Evolutionary conservation across 2,329 filamentous ascomycete species (phyloP).

Genomic region (Verticillium tricorpus): DNA sequence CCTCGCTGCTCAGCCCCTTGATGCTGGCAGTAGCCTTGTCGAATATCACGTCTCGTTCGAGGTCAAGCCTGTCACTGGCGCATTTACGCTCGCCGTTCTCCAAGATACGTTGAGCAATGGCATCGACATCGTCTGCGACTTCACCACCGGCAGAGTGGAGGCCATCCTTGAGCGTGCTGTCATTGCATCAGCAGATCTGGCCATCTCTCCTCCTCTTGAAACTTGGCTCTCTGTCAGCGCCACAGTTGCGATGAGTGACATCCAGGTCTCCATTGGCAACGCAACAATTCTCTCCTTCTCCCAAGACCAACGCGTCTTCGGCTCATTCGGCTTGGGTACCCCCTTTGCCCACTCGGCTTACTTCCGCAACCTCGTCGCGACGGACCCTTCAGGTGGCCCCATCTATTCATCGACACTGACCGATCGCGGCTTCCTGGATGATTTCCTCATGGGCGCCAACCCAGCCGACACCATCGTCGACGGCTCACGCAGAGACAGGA

Average conservation of each 20-base stretch:
- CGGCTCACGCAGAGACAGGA: slow-evolving; percentile 29
- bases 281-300: slow-evolving; percentile 17
- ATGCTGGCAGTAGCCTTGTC: slow-evolving; percentile 8
- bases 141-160: slow-evolving; percentile 12
- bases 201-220: neutral
- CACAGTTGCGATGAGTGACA: slow-evolving; percentile 14
- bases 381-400: slow-evolving; percentile 4
- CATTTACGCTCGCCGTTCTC: slow-evolving; percentile 24
- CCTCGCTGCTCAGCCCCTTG: slow-evolving; percentile 18
- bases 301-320: slow-evolving; percentile 21
- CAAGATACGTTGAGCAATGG: slow-evolving; percentile 23
- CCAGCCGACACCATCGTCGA: slow-evolving; percentile 25
- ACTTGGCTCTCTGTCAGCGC: slow-evolving; percentile 12
- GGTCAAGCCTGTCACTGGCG: slow-evolving; percentile 21
- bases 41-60: slow-evolving; percentile 18
- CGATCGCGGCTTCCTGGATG: slow-evolving; percentile 19
- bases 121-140: slow-evolving; percentile 22
- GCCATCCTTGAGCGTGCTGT: slow-evolving; percentile 1
- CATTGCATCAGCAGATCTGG: slow-evolving; percentile 2
- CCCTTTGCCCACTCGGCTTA: slow-evolving; percentile 22
- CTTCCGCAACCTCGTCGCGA: slow-evolving; percentile 17
- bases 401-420: slow-evolving; percentile 21
- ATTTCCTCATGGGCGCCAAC: slow-evolving; percentile 30
- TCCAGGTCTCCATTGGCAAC: slow-evolving; percentile 15
- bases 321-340: slow-evolving; percentile 26